phyloP scores from a whole-genome alignment of 257 asterid species.

The Gentiana macrophylla region DNA sequence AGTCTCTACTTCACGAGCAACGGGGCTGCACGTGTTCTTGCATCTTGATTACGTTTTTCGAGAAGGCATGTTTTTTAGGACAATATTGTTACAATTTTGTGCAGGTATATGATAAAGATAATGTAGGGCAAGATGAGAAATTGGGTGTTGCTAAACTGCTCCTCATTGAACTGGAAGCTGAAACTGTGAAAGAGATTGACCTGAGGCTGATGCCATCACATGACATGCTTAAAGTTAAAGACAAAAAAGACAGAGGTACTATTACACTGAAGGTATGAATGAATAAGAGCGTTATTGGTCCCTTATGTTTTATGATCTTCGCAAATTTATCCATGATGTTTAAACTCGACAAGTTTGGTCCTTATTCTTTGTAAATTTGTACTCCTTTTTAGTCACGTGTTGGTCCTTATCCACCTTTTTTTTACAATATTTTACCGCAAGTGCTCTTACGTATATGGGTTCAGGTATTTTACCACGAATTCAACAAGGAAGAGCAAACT shows the following conservation, averaged over 20 bases:
- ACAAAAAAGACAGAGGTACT: constrained; percentile 88
- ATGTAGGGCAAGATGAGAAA: constrained; percentile 66
- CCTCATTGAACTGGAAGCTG: constrained; percentile 63
- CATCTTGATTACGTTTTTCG: no score
- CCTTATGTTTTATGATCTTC: no score
- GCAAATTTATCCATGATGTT: no score
- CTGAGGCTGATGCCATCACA: constrained; percentile 63
- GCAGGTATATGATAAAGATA: constrained; percentile 77
- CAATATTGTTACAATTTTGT: constrained; percentile 1
- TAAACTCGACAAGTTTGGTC: no score
- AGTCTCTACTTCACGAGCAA: no score
- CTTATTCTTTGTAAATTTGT: no score
- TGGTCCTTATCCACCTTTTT: no score
- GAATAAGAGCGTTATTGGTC: background rate
- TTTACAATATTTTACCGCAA: no score
- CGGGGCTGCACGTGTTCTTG: no score
- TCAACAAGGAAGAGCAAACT: constrained; percentile 73
- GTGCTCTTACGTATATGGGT: background rate
- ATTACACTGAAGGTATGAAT: constrained; percentile 52
- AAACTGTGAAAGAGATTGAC: constrained; percentile 42
- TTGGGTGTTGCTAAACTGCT: constrained; percentile 65
- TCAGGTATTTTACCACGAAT: constrained; percentile 75
- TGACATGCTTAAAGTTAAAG: constrained; percentile 84
- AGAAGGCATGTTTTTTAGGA: no score
- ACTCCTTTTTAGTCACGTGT: no score